These are phyloP conservation scores for Sphaerulina vaccinii DNA, from an alignment of 2,329 filamentous ascomycete genomes.

Conservation along the genomic window DNA sequence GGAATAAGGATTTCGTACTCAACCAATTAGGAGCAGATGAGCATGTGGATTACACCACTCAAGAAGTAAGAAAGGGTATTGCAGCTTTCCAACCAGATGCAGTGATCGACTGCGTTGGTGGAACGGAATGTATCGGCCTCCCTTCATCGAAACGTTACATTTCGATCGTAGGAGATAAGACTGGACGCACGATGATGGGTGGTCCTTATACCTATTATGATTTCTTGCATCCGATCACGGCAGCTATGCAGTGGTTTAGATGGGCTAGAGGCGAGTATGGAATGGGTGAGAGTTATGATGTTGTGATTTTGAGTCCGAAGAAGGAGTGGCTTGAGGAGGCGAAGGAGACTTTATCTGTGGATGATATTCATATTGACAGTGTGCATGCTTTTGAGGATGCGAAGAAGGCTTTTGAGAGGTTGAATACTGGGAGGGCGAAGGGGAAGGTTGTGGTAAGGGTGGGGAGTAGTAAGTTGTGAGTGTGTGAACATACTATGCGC, in stretches of 20 bases:
- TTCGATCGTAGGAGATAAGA: slow-evolving; percentile 45
- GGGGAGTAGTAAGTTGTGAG: slow-evolving; percentile 5
- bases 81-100: slow-evolving; percentile 53
- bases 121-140: slow-evolving; percentile 36
- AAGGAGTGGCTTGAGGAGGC: slow-evolving; percentile 53
- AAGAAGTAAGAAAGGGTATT: slow-evolving; percentile 51
- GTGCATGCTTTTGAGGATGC: slow-evolving; percentile 58
- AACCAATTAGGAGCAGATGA: slow-evolving; percentile 60
- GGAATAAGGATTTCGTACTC: slow-evolving; percentile 57
- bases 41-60: slow-evolving; percentile 59
- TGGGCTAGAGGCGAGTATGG: slow-evolving; percentile 43
- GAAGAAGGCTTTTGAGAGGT: slow-evolving; percentile 36
- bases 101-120: slow-evolving; percentile 61
- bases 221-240: slow-evolving; percentile 25
- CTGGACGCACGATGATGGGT: slow-evolving; percentile 35
- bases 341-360: slow-evolving; percentile 51
- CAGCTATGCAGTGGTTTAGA: slow-evolving; percentile 32
- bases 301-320: slow-evolving; percentile 45
- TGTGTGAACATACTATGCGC: too few relatives aligned
- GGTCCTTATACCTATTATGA: slow-evolving; percentile 37
- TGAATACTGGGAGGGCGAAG: slow-evolving; percentile 37
- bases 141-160: slow-evolving; percentile 50
- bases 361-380: slow-evolving; percentile 58
- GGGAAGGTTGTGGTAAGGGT: slow-evolving; percentile 37
- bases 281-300: slow-evolving; percentile 40